Conservation (phyloP, 2,329 filamentous ascomycete species). For the Arthrobotrys megalospora region DNA sequence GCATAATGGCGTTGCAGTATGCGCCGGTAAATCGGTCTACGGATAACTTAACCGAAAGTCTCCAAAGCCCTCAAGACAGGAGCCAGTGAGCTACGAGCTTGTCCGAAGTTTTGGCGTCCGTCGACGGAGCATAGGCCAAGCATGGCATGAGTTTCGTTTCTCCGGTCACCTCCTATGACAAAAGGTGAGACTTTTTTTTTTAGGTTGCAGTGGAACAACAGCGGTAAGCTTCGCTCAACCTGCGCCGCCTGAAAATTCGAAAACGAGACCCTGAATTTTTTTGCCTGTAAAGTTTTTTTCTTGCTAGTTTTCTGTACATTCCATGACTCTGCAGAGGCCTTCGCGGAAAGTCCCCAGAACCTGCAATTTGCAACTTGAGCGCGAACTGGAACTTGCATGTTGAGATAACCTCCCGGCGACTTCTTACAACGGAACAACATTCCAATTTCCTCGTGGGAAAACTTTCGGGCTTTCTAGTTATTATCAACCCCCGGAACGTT, state of each 20-base stretch:
- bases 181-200: slow-evolving; percentile 36
- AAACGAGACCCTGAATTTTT: slow-evolving; percentile 8
- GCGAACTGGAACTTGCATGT: not conserved
- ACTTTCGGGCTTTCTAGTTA: not conserved
- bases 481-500: not conserved
- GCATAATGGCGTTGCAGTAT: slow-evolving; percentile 28
- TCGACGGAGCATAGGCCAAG: slow-evolving; percentile 5
- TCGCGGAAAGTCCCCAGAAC: slow-evolving; percentile 10
- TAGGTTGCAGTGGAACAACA: slow-evolving; percentile 16
- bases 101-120: slow-evolving; percentile 13
- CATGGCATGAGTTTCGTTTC: slow-evolving; percentile 5
- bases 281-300: slow-evolving; percentile 7
- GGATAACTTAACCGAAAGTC: slow-evolving; percentile 29
- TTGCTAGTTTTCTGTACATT: not conserved
- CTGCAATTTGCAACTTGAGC: not conserved
- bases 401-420: not conserved
- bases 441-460: not conserved
- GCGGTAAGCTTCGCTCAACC: slow-evolving; percentile 7
- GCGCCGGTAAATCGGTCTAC: slow-evolving; percentile 41
- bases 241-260: not conserved
- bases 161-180: not conserved
- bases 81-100: not conserved
- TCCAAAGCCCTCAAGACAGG: not conserved
- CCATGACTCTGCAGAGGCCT: not conserved
- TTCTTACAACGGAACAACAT: not conserved